Conservation (phyloP, 768 basidiomycete species). For the Daedaleopsis nitida region DNA sequence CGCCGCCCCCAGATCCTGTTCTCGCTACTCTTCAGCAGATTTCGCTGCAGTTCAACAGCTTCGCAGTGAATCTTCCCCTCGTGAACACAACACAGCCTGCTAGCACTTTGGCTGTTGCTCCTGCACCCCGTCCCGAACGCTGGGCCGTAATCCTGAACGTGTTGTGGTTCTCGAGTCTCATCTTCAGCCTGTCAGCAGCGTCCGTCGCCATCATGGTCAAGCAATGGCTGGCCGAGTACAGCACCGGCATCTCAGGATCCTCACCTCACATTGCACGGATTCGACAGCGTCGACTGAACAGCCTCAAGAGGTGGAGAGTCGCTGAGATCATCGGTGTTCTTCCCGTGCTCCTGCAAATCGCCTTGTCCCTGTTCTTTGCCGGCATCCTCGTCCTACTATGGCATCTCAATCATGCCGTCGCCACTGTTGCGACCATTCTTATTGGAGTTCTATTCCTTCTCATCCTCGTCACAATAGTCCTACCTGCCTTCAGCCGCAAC, state of each 20-base stretch:
- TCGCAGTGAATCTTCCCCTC: neutral
- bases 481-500: conserved; percentile 4
- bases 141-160: conserved; percentile 4
- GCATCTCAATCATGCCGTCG: conserved; percentile 17
- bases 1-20: neutral
- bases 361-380: conserved; percentile 21
- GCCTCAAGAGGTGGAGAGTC: conserved; percentile 24
- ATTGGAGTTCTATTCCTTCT: conserved; percentile 5
- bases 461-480: neutral
- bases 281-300: conserved; percentile 25
- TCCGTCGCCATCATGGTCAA: conserved; percentile 17
- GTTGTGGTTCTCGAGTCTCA: conserved; percentile 19
- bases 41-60: neutral
- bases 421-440: neutral
- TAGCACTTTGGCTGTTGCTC: neutral
- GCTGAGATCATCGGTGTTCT: conserved; percentile 9
- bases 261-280: conserved; percentile 18
- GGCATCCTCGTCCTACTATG: conserved; percentile 25
- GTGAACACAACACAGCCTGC: neutral
- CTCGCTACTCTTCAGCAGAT: conserved; percentile 5
- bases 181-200: conserved; percentile 16
- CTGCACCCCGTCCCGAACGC: neutral
- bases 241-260: conserved; percentile 16
- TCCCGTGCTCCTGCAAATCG: conserved; percentile 20
- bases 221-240: conserved; percentile 22